These are phyloP conservation scores for Tolypocladium guangdongense DNA, from an alignment of 2,329 filamentous ascomycete species.

Conservation along the genomic window DNA sequence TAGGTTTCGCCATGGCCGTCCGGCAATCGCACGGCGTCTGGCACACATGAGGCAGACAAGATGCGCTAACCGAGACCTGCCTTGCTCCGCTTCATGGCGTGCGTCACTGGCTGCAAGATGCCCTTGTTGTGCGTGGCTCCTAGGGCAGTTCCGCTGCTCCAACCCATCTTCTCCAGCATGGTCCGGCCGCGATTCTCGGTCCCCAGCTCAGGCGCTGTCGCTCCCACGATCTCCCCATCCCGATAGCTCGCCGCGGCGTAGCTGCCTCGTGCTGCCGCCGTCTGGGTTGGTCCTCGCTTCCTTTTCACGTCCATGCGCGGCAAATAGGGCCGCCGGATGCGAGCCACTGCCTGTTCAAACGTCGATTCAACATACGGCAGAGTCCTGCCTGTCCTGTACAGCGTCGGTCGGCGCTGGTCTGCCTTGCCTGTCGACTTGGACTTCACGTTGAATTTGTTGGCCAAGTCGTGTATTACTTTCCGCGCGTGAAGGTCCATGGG, in stretches of 20 bases:
- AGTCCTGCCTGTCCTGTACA: conserved; percentile 65
- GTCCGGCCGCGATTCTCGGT: conserved; percentile 71
- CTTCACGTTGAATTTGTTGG: conserved; percentile 63
- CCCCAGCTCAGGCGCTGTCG: conserved; percentile 72
- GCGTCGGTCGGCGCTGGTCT: conserved; percentile 59
- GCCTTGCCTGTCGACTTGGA: conserved; percentile 75
- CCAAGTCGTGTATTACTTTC: conserved; percentile 70
- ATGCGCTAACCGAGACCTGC: conserved; percentile 59
- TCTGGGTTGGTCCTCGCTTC: conserved; percentile 20
- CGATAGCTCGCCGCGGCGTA: conserved; percentile 39
- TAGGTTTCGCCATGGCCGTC: neutral
- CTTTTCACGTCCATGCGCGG: conserved; percentile 34
- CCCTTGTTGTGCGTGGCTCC: conserved; percentile 78
- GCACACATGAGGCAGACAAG: neutral
- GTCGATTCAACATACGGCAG: conserved; percentile 45
- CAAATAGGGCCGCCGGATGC: conserved; percentile 43
- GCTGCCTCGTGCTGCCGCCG: conserved; percentile 11
- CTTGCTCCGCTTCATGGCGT: conserved; percentile 78
- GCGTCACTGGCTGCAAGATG: conserved; percentile 73
- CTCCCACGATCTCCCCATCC: conserved; percentile 84
- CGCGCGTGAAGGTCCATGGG: conserved; percentile 74
- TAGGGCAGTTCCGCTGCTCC: conserved; percentile 75
- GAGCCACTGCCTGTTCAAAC: conserved; percentile 36
- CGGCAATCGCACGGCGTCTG: neutral
- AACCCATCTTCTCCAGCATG: conserved; percentile 96